Evolutionary conservation across 768 basidiomycete species (phyloP), one percentile per base, ranked within the genome.

Genomic region (Naematelia encephala): DNA sequence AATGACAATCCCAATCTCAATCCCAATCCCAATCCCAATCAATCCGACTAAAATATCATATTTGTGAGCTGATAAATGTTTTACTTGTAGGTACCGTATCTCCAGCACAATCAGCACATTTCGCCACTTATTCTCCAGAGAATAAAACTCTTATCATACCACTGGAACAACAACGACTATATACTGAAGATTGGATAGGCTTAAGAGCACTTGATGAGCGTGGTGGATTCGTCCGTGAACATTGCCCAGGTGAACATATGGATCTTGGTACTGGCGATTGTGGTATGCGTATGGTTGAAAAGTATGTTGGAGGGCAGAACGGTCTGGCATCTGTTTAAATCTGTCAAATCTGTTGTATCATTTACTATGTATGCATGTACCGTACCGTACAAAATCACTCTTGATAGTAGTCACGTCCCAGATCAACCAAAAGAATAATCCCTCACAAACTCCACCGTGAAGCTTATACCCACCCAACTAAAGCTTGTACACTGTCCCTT

Each of bases 401-500:
- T n/a, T n/a, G n/a, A n/a, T n/a, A n/a, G n/a, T n/a, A n/a, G n/a
- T n/a, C n/a, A n/a, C n/a, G n/a, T n/a, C n/a, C n/a, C n/a, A n/a
- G n/a, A n/a, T n/a, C n/a, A n/a, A n/a, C n/a, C n/a, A n/a, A n/a
- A n/a, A n/a, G n/a, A n/a, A n/a, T n/a, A n/a, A n/a, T n/a, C n/a
- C n/a, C n/a, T n/a, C n/a, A n/a, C n/a, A n/a, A n/a, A n/a, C n/a
- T n/a, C n/a, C n/a, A n/a, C n/a, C n/a, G n/a, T n/a, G n/a, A n/a
- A n/a, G n/a, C n/a, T n/a, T n/a, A n/a, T n/a, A n/a, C n/a, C n/a
- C n/a, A n/a, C n/a, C n/a, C n/a, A n/a, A n/a, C 57, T 72, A 73
- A 0, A 73, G 61, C 49, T 67, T 65, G 80, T 93, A 93, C 54
- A 93, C 83, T 57, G 90, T 85, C 28, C 87, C 88, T 28, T 89